A percentile compares a stretch with the other conserved stretches of the same genome.
Conservation (phyloP, 352 stramenopile species). For the Phytopythium chamaehyphon region DNA sequence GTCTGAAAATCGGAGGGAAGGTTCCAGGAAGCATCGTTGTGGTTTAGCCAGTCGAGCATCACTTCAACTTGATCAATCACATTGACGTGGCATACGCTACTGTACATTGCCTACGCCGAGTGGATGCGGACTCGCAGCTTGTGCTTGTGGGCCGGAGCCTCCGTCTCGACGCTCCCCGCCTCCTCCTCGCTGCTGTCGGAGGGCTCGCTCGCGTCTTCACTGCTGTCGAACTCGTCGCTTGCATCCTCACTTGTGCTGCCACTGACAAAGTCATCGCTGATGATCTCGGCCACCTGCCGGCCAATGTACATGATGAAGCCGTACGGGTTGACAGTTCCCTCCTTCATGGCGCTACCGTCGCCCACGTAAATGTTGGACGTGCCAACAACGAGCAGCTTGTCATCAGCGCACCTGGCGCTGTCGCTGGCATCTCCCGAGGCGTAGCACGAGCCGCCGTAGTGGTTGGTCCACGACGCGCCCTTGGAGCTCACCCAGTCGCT, state of each 20-base stretch:
- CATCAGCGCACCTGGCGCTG: conserved; percentile 19
- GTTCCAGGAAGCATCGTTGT: no score
- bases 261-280: not conserved
- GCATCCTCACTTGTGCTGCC: conserved; percentile 5
- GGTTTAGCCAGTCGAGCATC: no score
- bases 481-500: conserved; percentile 27
- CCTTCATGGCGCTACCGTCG: conserved; percentile 42
- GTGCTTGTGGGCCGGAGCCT: not conserved
- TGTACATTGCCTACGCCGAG: conserved; percentile 18
- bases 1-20: no score
- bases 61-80: conserved; percentile 21
- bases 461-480: conserved; percentile 22
- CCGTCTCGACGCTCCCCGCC: no score
- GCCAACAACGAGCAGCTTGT: conserved; percentile 26
- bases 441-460: conserved; percentile 46
- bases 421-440: conserved; percentile 23
- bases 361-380: conserved; percentile 35
- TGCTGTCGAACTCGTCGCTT: not conserved
- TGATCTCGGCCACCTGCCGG: conserved; percentile 14
- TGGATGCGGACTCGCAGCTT: conserved; percentile 11
- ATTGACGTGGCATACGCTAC: conserved; percentile 8
- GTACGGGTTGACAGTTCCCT: conserved; percentile 43
- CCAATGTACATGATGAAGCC: conserved; percentile 52
- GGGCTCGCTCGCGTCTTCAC: not conserved
- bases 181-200: not conserved